Evolutionary conservation across 805 yeast genomes (phyloP).

Genomic region (Cyberlindnera lachancei): DNA sequence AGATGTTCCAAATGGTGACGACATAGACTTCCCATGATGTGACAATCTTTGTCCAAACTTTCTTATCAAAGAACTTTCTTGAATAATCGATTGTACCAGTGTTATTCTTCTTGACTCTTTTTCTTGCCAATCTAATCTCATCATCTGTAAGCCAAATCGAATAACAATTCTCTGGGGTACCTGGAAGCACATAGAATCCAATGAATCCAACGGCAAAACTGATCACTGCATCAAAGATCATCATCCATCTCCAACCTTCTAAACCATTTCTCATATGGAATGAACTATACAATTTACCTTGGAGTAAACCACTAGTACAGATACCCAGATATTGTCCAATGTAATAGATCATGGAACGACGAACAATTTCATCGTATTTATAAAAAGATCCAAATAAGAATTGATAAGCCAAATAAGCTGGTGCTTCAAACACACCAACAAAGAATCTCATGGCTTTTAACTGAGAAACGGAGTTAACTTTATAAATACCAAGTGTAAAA

Average conservation of each 20-base stretch:
- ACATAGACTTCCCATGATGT: slow-evolving; percentile 53
- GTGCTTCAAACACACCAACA: too few species aligned
- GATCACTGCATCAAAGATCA: slow-evolving; percentile 55
- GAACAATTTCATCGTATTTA: slow-evolving; percentile 40
- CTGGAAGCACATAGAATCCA: slow-evolving; percentile 37
- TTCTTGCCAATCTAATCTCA: slow-evolving; percentile 47
- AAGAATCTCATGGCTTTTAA: too few species aligned
- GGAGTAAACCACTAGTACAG: slow-evolving; percentile 15
- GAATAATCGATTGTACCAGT: slow-evolving; percentile 22
- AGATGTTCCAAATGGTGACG: slow-evolving; percentile 42
- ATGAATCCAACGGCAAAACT: slow-evolving; percentile 22
- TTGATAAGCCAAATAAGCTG: too few species aligned
- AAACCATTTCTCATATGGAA: too few species aligned
- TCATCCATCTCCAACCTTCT: slow-evolving; percentile 64
- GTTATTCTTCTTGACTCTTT: slow-evolving; percentile 31
- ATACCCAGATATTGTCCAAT: slow-evolving; percentile 31
- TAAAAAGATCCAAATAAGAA: slow-evolving; percentile 54
- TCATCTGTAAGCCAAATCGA: slow-evolving; percentile 48
- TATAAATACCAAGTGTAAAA: slow-evolving; percentile 55
- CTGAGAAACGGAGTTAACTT: too few species aligned
- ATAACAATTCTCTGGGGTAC: slow-evolving; percentile 55
- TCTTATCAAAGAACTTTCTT: slow-evolving; percentile 31
- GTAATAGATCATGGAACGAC: slow-evolving; percentile 54
- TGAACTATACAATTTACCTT: too few species aligned
- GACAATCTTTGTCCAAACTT: slow-evolving; percentile 46